Conservation (phyloP, 2,329 filamentous ascomycete genomes). For the Beauveria medogensis region DNA sequence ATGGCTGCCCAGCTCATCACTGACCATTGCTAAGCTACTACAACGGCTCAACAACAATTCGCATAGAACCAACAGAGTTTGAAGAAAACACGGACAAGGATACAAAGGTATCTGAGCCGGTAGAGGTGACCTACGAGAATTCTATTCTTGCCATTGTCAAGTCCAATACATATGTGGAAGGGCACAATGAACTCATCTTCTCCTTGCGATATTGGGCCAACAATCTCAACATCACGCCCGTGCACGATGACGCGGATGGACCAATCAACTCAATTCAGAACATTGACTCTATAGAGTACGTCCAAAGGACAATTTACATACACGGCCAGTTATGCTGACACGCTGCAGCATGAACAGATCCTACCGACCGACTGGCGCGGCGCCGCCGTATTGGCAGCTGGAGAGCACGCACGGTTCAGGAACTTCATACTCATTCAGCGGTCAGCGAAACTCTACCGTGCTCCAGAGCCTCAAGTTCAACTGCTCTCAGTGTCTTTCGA, state of each 20-base stretch:
- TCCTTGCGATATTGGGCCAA: neutral
- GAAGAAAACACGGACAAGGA: neutral
- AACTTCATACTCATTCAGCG: neutral
- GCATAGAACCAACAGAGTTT: neutral
- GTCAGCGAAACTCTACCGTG: neutral
- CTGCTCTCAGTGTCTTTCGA: neutral
- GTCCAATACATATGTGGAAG: neutral
- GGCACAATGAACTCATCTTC: slow-evolving; percentile 1
- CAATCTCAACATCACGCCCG: neutral
- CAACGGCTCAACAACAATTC: slow-evolving; percentile 1
- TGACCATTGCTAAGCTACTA: neutral
- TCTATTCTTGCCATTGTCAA: slow-evolving; percentile 5
- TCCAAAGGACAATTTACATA: neutral
- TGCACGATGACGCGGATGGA: neutral
- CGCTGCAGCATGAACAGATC: neutral
- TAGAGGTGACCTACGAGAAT: neutral
- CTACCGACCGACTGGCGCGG: neutral
- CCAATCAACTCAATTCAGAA: slow-evolving; percentile 2
- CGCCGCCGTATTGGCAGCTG: neutral
- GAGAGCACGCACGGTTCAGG: neutral
- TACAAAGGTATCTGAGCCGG: neutral
- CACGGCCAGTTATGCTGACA: neutral
- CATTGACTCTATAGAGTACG: slow-evolving; percentile 1
- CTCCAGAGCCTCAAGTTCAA: neutral
- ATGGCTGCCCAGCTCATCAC: neutral